phyloP scores from a whole-genome alignment of 108 stramenopile genomes.

The Nannochloropsis gaditana region DNA sequence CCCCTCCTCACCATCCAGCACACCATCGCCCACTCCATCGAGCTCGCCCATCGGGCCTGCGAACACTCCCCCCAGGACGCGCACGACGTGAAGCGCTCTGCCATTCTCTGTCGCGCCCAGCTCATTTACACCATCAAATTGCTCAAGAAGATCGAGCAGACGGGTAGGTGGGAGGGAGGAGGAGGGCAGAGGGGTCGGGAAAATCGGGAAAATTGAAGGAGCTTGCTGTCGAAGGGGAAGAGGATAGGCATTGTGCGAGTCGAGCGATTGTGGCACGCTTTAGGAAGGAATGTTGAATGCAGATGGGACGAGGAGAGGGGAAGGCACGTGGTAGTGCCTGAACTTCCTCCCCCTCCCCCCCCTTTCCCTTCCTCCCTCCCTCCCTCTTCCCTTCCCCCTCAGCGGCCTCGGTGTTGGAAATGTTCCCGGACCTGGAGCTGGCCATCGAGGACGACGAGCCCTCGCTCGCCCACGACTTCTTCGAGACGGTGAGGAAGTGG shows the following conservation, averaged over 20 bases:
- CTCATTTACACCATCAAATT: constrained; percentile 51
- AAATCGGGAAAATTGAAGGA: not conserved
- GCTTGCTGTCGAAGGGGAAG: not conserved
- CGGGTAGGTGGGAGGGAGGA: constrained; percentile 29
- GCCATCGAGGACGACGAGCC: constrained; percentile 53
- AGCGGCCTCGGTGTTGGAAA: constrained; percentile 38
- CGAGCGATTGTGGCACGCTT: not conserved
- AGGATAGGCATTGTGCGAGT: not conserved
- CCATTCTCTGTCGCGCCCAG: constrained; percentile 47
- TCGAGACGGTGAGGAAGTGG: constrained; percentile 48
- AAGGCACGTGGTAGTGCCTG: not conserved
- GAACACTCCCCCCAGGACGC: constrained; percentile 23
- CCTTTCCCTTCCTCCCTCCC: not conserved
- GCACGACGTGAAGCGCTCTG: constrained; percentile 32
- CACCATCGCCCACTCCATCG: constrained; percentile 30
- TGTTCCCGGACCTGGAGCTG: constrained; percentile 52
- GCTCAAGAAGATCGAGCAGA: constrained; percentile 52
- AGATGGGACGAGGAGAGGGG: not conserved
- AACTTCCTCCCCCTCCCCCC: not conserved
- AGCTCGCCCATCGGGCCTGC: constrained; percentile 22
- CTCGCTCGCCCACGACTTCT: constrained; percentile 49
- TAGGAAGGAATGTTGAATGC: not conserved
- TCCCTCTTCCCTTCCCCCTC: not conserved
- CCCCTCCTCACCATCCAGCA: constrained; percentile 29
- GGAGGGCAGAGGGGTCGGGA: not conserved